phyloP scores from a whole-genome alignment of 2,329 filamentous ascomycete species.

The Exserohilum turcica region DNA sequence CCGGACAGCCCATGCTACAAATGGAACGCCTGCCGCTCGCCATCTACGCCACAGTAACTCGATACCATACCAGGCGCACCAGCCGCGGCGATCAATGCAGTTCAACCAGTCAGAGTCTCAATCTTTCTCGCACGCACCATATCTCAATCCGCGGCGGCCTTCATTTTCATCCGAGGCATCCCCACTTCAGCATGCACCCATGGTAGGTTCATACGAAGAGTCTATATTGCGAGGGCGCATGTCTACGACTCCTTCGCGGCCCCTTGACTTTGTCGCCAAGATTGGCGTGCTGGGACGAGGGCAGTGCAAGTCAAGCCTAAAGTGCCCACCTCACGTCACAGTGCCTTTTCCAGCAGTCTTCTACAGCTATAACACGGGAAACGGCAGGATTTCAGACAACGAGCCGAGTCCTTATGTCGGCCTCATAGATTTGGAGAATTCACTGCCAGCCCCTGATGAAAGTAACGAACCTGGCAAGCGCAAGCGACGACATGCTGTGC shows the following conservation, averaged over 20 bases:
- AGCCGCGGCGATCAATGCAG: conserved; percentile 75
- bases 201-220: conserved; percentile 98
- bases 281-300: conserved; percentile 91
- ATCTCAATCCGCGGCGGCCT: conserved; percentile 63
- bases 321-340: conserved; percentile 87
- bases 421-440: conserved; percentile 86
- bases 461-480: conserved; percentile 49
- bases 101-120: conserved; percentile 52
- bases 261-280: conserved; percentile 89
- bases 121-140: conserved; percentile 52
- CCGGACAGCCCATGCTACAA: conserved; percentile 40
- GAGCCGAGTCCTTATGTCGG: conserved; percentile 96
- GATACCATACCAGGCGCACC: conserved; percentile 75
- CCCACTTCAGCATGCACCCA: conserved; percentile 84
- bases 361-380: conserved; percentile 82
- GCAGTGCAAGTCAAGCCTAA: conserved; percentile 82
- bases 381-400: conserved; percentile 72
- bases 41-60: conserved; percentile 63
- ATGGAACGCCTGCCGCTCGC: conserved; percentile 38
- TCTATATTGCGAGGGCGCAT: conserved; percentile 93
- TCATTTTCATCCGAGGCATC: conserved; percentile 77
- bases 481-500: conserved; percentile 42
- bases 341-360: conserved; percentile 94
- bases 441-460: conserved; percentile 62
- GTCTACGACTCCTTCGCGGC: conserved; percentile 93